Evolutionary conservation across 2,329 filamentous ascomycete genomes (phyloP).

Genomic region (Arthrobotrys megalospora): DNA sequence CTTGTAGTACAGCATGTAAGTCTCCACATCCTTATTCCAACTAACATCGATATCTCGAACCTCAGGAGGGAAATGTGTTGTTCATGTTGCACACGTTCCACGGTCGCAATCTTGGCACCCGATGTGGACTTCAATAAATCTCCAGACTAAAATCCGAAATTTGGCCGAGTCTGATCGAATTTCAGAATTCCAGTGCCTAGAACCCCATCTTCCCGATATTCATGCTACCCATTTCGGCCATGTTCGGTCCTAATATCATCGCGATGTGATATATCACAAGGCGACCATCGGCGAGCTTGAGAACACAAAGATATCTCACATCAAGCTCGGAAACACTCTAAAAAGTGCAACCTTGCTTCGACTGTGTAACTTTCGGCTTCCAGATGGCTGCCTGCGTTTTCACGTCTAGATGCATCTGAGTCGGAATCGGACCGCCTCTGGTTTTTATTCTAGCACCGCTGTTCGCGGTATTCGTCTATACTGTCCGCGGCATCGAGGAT

Average conservation of each 20-base stretch:
- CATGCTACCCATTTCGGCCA: constrained; percentile 4
- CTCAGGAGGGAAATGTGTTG: constrained; percentile 2
- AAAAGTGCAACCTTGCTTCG: constrained; percentile 28
- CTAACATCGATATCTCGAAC: constrained; percentile 20
- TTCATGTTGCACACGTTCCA: constrained; percentile 16
- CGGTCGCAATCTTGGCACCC: constrained; percentile 20
- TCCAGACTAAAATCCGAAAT: constrained; percentile 22
- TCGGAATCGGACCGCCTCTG: constrained; percentile 10
- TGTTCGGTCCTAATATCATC: constrained; percentile 19
- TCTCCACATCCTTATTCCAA: constrained; percentile 8
- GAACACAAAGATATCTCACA: background rate
- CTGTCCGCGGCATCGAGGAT: constrained; percentile 50
- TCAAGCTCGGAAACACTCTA: constrained; percentile 6
- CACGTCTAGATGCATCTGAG: background rate
- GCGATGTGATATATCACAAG: constrained; percentile 11
- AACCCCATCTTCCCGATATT: background rate
- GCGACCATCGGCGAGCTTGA: constrained; percentile 25
- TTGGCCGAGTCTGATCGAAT: constrained; percentile 34
- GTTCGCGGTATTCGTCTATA: constrained; percentile 43
- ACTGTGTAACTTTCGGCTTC: constrained; percentile 29
- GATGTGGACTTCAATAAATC: constrained; percentile 1
- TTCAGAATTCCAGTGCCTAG: constrained; percentile 11
- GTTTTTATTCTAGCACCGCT: constrained; percentile 18
- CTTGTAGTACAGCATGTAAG: constrained; percentile 8
- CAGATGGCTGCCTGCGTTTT: constrained; percentile 40